A percentile compares a stretch with the other conserved stretches of the same genome.
phyloP scores from a whole-genome alignment of 768 basidiomycete species.

The Mycena latifolia region DNA sequence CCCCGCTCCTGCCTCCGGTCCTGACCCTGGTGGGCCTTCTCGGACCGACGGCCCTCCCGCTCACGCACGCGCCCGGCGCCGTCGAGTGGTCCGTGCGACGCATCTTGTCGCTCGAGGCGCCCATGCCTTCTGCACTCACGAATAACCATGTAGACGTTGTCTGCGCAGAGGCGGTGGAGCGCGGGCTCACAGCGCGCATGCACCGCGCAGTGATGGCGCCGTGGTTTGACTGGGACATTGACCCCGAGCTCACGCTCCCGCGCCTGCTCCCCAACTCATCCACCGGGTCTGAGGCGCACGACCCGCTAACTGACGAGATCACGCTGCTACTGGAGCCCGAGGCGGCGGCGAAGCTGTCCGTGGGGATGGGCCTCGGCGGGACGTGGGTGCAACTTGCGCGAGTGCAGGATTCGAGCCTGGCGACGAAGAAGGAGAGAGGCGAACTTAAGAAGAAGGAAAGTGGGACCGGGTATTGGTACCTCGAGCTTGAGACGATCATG shows the following conservation, averaged over 20 bases:
- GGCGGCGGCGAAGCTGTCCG: too few species aligned
- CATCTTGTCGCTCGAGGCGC: slow-evolving; percentile 48
- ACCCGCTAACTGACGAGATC: not conserved
- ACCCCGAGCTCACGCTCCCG: slow-evolving; percentile 31
- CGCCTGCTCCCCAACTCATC: slow-evolving; percentile 47
- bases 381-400: not conserved
- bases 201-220: slow-evolving; percentile 46
- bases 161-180: slow-evolving; percentile 50
- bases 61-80: slow-evolving; percentile 73
- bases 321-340: not conserved
- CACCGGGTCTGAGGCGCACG: not conserved
- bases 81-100: slow-evolving; percentile 75
- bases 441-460: too few species aligned
- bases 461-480: too few species aligned
- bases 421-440: too few species aligned
- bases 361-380: not conserved
- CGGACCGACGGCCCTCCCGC: slow-evolving; percentile 67
- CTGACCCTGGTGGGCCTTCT: slow-evolving; percentile 44
- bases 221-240: slow-evolving; percentile 48
- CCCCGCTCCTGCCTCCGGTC: too few species aligned
- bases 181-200: slow-evolving; percentile 42
- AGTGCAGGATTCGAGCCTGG: too few species aligned
- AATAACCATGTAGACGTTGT: too few species aligned
- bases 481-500: too few species aligned
- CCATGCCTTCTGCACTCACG: too few species aligned